A percentile compares a stretch with the other conserved stretches of the same genome.
Evolutionary conservation across 1,284 basidiomycete species (phyloP).

Genomic region (Puccinia novopanici): DNA sequence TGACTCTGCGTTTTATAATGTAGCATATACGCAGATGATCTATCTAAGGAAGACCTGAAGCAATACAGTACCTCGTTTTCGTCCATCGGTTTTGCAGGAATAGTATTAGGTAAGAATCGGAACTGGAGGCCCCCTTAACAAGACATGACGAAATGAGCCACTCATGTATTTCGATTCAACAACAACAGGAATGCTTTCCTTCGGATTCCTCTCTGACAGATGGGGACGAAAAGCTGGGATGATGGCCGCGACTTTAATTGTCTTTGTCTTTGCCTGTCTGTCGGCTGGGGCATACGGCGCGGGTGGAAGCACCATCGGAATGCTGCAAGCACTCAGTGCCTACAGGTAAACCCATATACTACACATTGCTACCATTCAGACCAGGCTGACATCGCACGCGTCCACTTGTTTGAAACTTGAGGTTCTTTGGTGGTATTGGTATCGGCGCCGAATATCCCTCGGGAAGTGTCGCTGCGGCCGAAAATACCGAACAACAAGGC

Average conservation of each 20-base stretch:
- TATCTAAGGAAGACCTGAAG: slow-evolving; percentile 27
- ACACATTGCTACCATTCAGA: background rate
- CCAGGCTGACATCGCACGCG: too few species aligned
- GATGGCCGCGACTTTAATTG: slow-evolving; percentile 76
- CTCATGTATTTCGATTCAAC: background rate
- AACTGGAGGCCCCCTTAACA: background rate
- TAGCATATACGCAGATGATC: slow-evolving; percentile 45
- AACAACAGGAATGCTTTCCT: slow-evolving; percentile 55
- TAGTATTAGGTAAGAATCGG: slow-evolving; percentile 29
- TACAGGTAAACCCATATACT: slow-evolving; percentile 66
- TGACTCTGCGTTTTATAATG: background rate
- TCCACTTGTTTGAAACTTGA: background rate
- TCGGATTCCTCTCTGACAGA: slow-evolving; percentile 75
- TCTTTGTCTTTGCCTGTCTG: slow-evolving; percentile 75
- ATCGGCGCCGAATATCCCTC: slow-evolving; percentile 87
- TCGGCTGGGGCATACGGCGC: slow-evolving; percentile 81
- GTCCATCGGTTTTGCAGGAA: slow-evolving; percentile 49
- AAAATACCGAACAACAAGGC: slow-evolving; percentile 75
- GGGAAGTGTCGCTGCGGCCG: slow-evolving; percentile 85
- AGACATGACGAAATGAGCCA: background rate
- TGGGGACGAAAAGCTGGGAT: slow-evolving; percentile 85
- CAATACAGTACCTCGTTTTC: slow-evolving; percentile 44
- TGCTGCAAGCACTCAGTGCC: slow-evolving; percentile 75
- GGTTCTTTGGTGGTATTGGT: slow-evolving; percentile 58
- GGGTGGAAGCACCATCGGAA: slow-evolving; percentile 69